These are phyloP conservation scores for Chrysopogon serrulatus DNA, from an alignment of 176 grass and related monocot species.

Conservation along the genomic window DNA sequence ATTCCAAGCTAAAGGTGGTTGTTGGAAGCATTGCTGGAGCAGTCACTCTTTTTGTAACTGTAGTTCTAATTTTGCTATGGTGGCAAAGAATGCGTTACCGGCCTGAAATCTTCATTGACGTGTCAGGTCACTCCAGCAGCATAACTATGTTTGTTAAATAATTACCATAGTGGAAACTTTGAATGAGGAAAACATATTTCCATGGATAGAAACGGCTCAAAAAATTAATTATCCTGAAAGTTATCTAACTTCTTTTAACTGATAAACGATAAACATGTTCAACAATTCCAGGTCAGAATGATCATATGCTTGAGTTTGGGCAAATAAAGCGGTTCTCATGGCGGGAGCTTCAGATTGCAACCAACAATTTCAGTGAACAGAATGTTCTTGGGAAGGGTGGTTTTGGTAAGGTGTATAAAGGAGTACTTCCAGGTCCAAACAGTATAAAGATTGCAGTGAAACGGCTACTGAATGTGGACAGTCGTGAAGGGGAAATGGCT, in stretches of 20 bases:
- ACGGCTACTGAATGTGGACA: slow-evolving; percentile 40
- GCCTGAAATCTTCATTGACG: slow-evolving; percentile 71
- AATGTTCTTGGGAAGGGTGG: slow-evolving; percentile 87
- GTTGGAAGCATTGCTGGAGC: slow-evolving; percentile 54
- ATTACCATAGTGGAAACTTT: neutral
- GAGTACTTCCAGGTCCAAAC: slow-evolving; percentile 58
- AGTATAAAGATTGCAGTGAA: slow-evolving; percentile 66
- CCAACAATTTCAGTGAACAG: slow-evolving; percentile 59
- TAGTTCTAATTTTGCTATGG: slow-evolving; percentile 54
- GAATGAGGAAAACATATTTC: neutral
- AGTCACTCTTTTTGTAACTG: slow-evolving; percentile 22
- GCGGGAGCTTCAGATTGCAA: slow-evolving; percentile 79
- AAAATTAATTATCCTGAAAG: slow-evolving; percentile 6
- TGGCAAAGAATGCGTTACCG: slow-evolving; percentile 38
- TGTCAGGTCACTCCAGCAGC: slow-evolving; percentile 55
- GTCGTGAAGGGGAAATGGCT: slow-evolving; percentile 50
- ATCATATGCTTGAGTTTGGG: slow-evolving; percentile 66
- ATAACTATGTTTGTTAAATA: neutral
- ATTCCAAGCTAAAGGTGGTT: slow-evolving; percentile 31
- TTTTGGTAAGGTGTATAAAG: slow-evolving; percentile 91
- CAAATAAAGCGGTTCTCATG: slow-evolving; percentile 84
- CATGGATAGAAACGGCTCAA: neutral
- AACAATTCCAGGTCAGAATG: slow-evolving; percentile 56
- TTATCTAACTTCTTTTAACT: neutral
- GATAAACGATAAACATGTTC: neutral